Base-by-base conservation (phyloP, 2,329 filamentous ascomycete species). In the Fusarium circinatum region DNA sequence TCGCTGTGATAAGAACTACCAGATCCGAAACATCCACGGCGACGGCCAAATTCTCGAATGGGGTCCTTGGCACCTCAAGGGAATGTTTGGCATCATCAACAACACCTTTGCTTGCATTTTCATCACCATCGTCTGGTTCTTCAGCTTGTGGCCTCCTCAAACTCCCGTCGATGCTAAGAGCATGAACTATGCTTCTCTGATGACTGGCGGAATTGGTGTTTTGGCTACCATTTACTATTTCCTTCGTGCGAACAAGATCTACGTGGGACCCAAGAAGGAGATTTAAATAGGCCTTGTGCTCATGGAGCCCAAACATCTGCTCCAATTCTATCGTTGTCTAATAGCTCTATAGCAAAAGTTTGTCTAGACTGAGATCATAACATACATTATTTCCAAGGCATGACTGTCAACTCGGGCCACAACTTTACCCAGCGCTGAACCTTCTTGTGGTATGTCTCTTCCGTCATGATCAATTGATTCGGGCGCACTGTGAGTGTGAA, bases 11-110 rank as follows among this genome's bases (percentile, higher is more conserved):
- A 75, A 65, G 2, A 71, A 70, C 26, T 78, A 73, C 34, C 76
- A 78, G 57, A 72, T 78, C 12, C 34, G 66, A 18, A 69, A 69
- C 4, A 65, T 65, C 2, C 49, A 70, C 20, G 74, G 68, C 1
- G 68, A 78, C 4, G 75, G 70, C 1, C 56, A 72, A 34, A 36
- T 74, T 18, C 74, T 77, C 2, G 75, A 69, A 14, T 90, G 88
- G 88, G 89, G 89, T 0, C 87, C 88, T 0, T 90, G 87, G 86
- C 85, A 84, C 49, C 62, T 90, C 3, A 85, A 85, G 0, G 87
- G 87, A 11, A 75, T 84, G 6, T 75, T 88, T 4, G 88, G 89
- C 0, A 86, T 83, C 10, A 68, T 85, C 30, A 89, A 89, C 78
- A 90, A 90, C 56, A 78, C 81, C 2, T 87, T 88, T 70, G 86